Evolutionary conservation across 2,329 filamentous ascomycete genomes (phyloP), one percentile per base, ranked within the genome.

Genomic region (Cercospora sp.): DNA sequence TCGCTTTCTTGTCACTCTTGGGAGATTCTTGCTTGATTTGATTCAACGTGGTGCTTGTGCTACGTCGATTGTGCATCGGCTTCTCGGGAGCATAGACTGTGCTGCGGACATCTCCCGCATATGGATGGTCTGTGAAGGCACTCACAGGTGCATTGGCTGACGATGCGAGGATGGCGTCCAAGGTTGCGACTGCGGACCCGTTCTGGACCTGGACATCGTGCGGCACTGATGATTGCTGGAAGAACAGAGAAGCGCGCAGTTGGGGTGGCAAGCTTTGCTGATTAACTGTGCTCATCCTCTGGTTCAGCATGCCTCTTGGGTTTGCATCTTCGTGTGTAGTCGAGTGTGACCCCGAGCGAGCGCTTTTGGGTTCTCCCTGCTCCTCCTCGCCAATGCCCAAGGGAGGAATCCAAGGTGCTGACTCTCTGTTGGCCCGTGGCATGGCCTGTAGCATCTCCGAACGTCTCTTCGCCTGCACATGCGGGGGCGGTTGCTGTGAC

Each of bases 91-190:
- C 90, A 76, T 95, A 96, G 0, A 94, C 87, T 73, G 94, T 91
- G 4, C 86, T 79, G 26, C 93, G 91, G 10, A 93, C 83, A 70
- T 89, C 88, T 4, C 93, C 93, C 30, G 90, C 91, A 75, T 91
- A 93, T 0, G 90, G 88, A 78, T 97, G 93, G 75, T 97, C 93
- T 0, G 91, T 97, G 75, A 98, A 98, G 28, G 94, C 94, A 72
- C 86, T 92, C 31, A 97, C 93, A 1, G 95, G 95, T 0, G 95
- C 94, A 68, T 86, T 87, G 2, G 92, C 91, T 2, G 94, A 95
- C 7, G 94, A 95, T 76, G 97, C 91, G 7, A 99, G 85, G 63
- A 99, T 96, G 77, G 89, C 94, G 72, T 99, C 94, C 7, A 99
- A 86, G 0, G 94, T 97, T 51, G 88, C 90, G 77, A 93, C 92